Conservation (phyloP, 306 rosid species). For the Vigna unguiculata region DNA sequence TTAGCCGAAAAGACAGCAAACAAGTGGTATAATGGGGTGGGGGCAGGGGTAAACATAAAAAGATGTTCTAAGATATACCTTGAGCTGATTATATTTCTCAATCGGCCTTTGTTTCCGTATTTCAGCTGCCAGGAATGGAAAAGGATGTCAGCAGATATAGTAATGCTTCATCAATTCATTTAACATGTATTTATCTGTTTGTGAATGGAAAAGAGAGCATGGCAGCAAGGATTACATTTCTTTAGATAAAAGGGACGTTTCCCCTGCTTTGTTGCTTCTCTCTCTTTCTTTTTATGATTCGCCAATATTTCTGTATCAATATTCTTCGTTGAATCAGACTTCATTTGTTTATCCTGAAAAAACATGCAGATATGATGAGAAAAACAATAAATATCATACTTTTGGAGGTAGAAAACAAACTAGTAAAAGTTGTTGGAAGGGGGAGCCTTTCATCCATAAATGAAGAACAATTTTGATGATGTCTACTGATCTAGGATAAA, state of each 20-base stretch:
- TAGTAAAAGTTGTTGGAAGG: constrained; percentile 3
- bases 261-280: constrained; percentile 82
- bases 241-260: constrained; percentile 73
- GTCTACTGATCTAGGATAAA: no score
- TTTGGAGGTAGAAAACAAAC: constrained; percentile 34
- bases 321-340: constrained; percentile 53
- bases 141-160: constrained; percentile 33
- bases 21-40: not conserved
- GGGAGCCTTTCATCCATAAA: no score
- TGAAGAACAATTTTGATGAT: no score
- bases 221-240: constrained; percentile 57
- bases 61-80: constrained; percentile 57
- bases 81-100: constrained; percentile 71
- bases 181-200: constrained; percentile 17
- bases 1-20: no score
- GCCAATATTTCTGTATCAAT: constrained; percentile 61
- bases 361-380: constrained; percentile 4
- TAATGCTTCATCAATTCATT: constrained; percentile 2
- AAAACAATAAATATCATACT: not conserved
- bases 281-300: constrained; percentile 77
- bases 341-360: constrained; percentile 76
- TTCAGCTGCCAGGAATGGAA: constrained; percentile 64
- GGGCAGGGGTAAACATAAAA: not conserved
- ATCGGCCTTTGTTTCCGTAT: constrained; percentile 69
- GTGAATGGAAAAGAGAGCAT: not conserved